A percentile compares a stretch with the other conserved stretches of the same genome.
These are phyloP conservation scores for Epichloe aotearoae DNA, from an alignment of 2,329 filamentous ascomycete species.

Conservation along the genomic window DNA sequence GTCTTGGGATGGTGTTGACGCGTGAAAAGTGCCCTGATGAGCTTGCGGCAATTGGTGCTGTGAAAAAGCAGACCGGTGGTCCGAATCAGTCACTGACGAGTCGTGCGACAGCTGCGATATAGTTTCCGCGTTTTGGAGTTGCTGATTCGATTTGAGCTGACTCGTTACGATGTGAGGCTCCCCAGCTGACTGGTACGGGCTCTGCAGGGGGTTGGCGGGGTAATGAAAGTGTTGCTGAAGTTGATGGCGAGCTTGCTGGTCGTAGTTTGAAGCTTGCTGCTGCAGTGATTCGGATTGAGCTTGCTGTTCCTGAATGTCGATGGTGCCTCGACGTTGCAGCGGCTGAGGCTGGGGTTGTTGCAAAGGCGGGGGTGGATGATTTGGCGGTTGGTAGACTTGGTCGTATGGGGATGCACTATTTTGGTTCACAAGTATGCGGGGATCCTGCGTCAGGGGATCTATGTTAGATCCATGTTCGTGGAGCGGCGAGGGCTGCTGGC, in stretches of 20 bases:
- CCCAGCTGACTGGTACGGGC: conserved; percentile 22
- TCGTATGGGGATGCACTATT: conserved; percentile 36
- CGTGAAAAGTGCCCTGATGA: conserved; percentile 28
- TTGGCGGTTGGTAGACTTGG: conserved; percentile 26
- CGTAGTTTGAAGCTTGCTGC: conserved; percentile 18
- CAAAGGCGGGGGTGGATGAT: conserved; percentile 10
- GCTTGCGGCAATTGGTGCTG: conserved; percentile 33
- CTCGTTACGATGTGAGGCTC: conserved; percentile 23
- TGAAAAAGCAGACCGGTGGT: conserved; percentile 26
- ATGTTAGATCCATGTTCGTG: conserved; percentile 30
- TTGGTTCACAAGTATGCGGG: conserved; percentile 18
- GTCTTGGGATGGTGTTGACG: conserved; percentile 22
- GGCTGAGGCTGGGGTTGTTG: conserved; percentile 14
- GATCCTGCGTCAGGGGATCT: conserved; percentile 26
- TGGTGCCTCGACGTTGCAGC: conserved; percentile 11
- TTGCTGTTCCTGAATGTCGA: conserved; percentile 22
- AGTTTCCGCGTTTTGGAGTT: conserved; percentile 40
- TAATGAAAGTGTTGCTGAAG: conserved; percentile 14
- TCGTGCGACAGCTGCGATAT: conserved; percentile 51
- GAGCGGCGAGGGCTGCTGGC: conserved; percentile 25
- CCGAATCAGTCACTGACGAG: conserved; percentile 38
- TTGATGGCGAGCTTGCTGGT: conserved; percentile 21
- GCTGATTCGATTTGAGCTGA: conserved; percentile 21
- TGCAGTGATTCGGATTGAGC: conserved; percentile 12
- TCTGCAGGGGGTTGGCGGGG: conserved; percentile 8